Evolutionary conservation across 805 yeast genomes (phyloP), one percentile per base, ranked within the genome.

Genomic region (Lachancea kluyveri): DNA sequence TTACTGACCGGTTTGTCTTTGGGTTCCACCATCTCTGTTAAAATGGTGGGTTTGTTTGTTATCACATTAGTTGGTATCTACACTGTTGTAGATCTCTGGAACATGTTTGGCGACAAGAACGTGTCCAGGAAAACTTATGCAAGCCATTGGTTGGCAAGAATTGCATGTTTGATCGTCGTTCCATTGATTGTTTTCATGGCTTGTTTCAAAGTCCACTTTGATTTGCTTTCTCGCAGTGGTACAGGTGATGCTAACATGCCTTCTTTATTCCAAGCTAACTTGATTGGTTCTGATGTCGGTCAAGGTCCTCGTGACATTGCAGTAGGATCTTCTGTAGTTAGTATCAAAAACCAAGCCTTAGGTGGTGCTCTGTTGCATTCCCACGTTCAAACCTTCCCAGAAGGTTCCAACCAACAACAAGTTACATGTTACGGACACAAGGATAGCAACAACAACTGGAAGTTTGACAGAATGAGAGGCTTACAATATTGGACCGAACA

Each of bases 11-110:
- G 99, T 43, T 62, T 86, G 31, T 67, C 76, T 27, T 76, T 92
- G 49, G 97, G 98, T 24, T 83, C 92, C 57, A 82, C 88, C 12
- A 80, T 90, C 53, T 81, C 95, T 17, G 94, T 87, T 36, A 92
- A 92, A 62, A 86, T 88, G 95, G 97, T 92, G 37, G 99, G 99
- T 48, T 69, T 90, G 35, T 85, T 92, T 50, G 84, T 85, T 39
- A 90, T 94, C 36, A 59, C 86, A 11, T 64, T 87, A 41, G 87
- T 92, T 35, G 99, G 99, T 29, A 72, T 86, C 41, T 85, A 90
- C 61, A 87, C 96, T 14, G 67, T 84, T 23, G 80, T 76, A 32
- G 96, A 92, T 50, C 67, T 92, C 49, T 92, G 96, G 95, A 67
- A 64, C 48, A 74, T 74, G 56, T 73, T 86, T 48, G 94, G 88